Conservation (phyloP, 2,329 filamentous ascomycete genomes). For the Sporothrix globosa region DNA sequence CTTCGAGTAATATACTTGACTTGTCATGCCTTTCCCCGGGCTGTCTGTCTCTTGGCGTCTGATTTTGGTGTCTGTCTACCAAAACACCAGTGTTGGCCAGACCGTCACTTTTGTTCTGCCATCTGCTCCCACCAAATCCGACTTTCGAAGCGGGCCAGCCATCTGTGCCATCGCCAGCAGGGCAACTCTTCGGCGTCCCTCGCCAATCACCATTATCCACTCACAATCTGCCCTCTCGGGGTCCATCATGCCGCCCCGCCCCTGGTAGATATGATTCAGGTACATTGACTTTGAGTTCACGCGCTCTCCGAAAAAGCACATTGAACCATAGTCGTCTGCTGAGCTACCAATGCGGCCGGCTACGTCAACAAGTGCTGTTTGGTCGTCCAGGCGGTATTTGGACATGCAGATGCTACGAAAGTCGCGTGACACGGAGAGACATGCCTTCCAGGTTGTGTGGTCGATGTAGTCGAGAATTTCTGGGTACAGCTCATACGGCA, state of each 20-base stretch:
- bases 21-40: no score
- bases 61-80: neutral
- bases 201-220: neutral
- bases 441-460: conserved; percentile 29
- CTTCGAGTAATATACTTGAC: no score
- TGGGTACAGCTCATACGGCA: conserved; percentile 24
- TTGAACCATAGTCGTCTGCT: neutral
- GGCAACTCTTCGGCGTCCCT: neutral
- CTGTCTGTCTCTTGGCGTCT: no score
- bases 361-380: neutral
- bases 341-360: neutral
- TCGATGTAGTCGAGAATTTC: conserved; percentile 23
- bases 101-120: neutral
- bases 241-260: neutral
- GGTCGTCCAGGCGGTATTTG: neutral
- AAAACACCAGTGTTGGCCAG: neutral
- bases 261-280: neutral
- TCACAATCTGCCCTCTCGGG: neutral
- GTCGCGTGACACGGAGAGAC: conserved; percentile 20
- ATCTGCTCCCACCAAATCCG: neutral
- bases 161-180: neutral
- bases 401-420: neutral
- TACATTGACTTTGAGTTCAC: neutral
- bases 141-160: neutral
- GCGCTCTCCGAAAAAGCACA: neutral